Evolutionary conservation across 768 basidiomycete species (phyloP).

Genomic region (Russula vinacea): DNA sequence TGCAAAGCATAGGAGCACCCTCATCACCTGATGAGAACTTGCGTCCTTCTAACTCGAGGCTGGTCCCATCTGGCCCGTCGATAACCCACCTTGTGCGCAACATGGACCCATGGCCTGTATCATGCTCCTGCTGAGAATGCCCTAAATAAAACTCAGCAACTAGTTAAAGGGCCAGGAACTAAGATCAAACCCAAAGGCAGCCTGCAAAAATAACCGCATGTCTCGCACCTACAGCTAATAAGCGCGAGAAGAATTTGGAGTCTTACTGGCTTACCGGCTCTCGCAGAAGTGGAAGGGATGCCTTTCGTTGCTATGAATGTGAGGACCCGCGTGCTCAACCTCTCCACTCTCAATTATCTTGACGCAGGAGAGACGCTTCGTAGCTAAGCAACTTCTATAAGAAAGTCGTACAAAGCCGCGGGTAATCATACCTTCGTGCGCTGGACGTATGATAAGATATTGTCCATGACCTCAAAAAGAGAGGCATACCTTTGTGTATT

Average conservation of each 20-base stretch:
- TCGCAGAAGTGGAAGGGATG: constrained; percentile 56
- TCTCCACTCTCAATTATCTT: constrained; percentile 46
- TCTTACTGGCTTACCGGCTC: constrained; percentile 37
- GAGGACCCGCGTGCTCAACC: constrained; percentile 45
- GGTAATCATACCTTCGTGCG: constrained; percentile 47
- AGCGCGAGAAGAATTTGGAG: background rate
- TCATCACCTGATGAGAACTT: constrained; percentile 53
- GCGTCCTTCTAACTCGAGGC: constrained; percentile 53
- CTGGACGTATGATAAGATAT: constrained; percentile 33
- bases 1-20: constrained; percentile 64
- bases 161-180: background rate
- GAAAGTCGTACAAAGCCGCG: too few species aligned
- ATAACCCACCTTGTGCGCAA: constrained; percentile 54
- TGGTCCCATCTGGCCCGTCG: constrained; percentile 50
- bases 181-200: constrained; percentile 47
- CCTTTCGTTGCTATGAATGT: constrained; percentile 48
- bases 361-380: constrained; percentile 51
- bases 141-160: constrained; percentile 38
- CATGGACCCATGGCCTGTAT: constrained; percentile 64
- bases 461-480: background rate
- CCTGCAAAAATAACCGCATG: constrained; percentile 58
- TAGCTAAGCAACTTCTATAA: constrained; percentile 36
- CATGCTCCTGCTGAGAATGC: constrained; percentile 58
- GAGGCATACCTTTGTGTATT: constrained; percentile 58
- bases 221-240: constrained; percentile 44